phyloP scores from a whole-genome alignment of 805 yeast genomes.

The Wickerhamiella siamensis region DNA sequence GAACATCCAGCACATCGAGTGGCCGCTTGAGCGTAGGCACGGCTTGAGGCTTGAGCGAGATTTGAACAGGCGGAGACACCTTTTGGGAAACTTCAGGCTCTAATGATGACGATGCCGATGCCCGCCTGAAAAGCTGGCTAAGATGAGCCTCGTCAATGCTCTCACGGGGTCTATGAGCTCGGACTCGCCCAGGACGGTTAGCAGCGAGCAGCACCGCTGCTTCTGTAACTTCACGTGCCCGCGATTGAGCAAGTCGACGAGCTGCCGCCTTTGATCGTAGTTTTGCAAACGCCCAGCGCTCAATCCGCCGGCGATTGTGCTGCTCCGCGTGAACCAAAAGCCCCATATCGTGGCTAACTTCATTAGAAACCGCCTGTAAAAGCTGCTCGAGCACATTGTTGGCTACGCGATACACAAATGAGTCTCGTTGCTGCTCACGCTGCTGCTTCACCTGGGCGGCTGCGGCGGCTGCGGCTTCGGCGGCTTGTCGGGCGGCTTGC shows the following conservation, averaged over 20 bases:
- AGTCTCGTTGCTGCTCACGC: slow-evolving; percentile 1
- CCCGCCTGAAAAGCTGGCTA: neutral
- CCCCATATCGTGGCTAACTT: too few relatives aligned
- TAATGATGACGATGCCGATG: too few relatives aligned
- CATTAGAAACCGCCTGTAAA: neutral
- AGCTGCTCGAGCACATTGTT: neutral
- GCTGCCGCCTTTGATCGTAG: neutral
- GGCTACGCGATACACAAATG: slow-evolving; percentile 2
- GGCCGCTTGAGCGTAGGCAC: neutral
- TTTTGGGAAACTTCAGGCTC: too few relatives aligned
- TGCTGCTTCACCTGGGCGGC: slow-evolving; percentile 1
- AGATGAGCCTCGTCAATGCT: neutral
- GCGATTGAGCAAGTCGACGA: neutral
- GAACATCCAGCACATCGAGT: neutral
- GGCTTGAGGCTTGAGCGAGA: neutral
- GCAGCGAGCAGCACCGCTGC: neutral
- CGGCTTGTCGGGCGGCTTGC: slow-evolving; percentile 78
- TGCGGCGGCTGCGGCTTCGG: slow-evolving; percentile 58
- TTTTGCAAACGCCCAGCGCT: neutral
- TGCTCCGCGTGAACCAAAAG: neutral
- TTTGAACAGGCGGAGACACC: too few relatives aligned
- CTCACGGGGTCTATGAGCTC: neutral
- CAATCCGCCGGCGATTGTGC: neutral
- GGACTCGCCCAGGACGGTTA: neutral
- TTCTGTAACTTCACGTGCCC: neutral